Conservation (phyloP, 805 yeast species). For the Sungouiella blattae region DNA sequence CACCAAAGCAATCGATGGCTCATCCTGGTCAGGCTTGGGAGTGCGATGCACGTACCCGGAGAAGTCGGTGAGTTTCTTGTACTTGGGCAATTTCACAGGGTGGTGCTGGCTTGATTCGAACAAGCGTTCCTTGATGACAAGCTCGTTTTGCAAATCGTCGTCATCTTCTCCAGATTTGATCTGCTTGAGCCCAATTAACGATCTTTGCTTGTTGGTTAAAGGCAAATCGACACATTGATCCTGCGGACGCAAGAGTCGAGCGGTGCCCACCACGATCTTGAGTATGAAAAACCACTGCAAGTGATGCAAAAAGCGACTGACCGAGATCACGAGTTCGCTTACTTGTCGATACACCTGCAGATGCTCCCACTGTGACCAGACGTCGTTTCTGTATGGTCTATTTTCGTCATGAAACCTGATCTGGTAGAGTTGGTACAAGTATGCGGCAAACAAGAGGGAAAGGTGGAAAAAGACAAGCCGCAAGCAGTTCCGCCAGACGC, state of each 20-base stretch:
- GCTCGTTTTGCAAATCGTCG: slow-evolving; percentile 15
- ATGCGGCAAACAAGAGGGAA: slow-evolving; percentile 9
- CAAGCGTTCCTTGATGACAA: slow-evolving; percentile 20
- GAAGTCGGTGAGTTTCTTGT: slow-evolving; percentile 11
- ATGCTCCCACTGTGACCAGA: slow-evolving; percentile 3
- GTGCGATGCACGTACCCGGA: slow-evolving; percentile 4
- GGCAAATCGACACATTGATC: slow-evolving; percentile 54
- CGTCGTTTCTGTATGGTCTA: slow-evolving; percentile 6
- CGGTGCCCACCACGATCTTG: slow-evolving; percentile 24
- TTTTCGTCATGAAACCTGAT: slow-evolving; percentile 7
- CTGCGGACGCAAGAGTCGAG: slow-evolving; percentile 34
- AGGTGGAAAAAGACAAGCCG: slow-evolving; percentile 27
- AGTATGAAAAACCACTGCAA: slow-evolving; percentile 18
- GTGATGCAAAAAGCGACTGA: slow-evolving; percentile 2
- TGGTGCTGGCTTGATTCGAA: slow-evolving; percentile 13
- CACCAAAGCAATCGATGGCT: slow-evolving; percentile 6
- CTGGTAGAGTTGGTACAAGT: slow-evolving; percentile 7
- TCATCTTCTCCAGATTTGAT: slow-evolving; percentile 2
- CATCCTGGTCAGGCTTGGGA: slow-evolving; percentile 3
- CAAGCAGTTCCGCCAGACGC: slow-evolving; percentile 26
- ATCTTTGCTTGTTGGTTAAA: slow-evolving; percentile 43
- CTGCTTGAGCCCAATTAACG: slow-evolving; percentile 40
- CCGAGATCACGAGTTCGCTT: not conserved
- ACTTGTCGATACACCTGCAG: not conserved
- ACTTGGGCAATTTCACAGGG: slow-evolving; percentile 19